phyloP scores from a whole-genome alignment of 352 stramenopile genomes.

The Thraustotheca clavata region DNA sequence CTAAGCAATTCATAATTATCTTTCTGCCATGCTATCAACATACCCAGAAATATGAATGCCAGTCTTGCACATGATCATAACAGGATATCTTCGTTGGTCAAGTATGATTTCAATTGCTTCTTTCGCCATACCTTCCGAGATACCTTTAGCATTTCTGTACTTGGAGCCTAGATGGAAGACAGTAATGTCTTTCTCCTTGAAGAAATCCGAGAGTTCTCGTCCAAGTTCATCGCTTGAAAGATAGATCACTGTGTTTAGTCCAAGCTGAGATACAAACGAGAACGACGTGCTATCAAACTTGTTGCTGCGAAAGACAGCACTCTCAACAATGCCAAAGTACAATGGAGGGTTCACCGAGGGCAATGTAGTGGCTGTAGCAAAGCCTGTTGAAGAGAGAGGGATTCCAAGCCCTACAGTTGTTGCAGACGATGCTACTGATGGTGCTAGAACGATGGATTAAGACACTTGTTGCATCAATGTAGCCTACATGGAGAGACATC shows the following conservation, averaged over 20 bases:
- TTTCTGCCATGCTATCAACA: conserved; percentile 37
- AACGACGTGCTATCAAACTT: conserved; percentile 81
- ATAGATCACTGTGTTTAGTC: conserved; percentile 80
- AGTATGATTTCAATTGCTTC: conserved; percentile 79
- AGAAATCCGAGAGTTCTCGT: conserved; percentile 66
- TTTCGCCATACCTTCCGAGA: conserved; percentile 79
- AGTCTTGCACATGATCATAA: conserved; percentile 81
- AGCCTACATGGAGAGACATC: not conserved
- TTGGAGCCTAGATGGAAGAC: conserved; percentile 77
- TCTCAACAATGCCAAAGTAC: conserved; percentile 84
- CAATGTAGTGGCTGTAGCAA: conserved; percentile 31
- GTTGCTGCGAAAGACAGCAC: conserved; percentile 78
- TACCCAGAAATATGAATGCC: conserved; percentile 29
- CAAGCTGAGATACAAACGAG: conserved; percentile 66
- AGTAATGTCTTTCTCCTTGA: conserved; percentile 70
- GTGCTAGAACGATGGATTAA: not conserved
- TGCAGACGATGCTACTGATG: not conserved
- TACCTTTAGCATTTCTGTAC: conserved; percentile 61
- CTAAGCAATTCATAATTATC: conserved; percentile 31
- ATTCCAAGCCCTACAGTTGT: conserved; percentile 9
- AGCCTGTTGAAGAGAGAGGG: conserved; percentile 12
- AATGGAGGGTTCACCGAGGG: conserved; percentile 73
- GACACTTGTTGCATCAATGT: not conserved
- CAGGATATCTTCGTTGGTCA: conserved; percentile 63
- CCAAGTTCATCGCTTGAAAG: conserved; percentile 79